Base-by-base conservation (phyloP, 78 protist species). In the Cyanophora paradoxa region DNA sequence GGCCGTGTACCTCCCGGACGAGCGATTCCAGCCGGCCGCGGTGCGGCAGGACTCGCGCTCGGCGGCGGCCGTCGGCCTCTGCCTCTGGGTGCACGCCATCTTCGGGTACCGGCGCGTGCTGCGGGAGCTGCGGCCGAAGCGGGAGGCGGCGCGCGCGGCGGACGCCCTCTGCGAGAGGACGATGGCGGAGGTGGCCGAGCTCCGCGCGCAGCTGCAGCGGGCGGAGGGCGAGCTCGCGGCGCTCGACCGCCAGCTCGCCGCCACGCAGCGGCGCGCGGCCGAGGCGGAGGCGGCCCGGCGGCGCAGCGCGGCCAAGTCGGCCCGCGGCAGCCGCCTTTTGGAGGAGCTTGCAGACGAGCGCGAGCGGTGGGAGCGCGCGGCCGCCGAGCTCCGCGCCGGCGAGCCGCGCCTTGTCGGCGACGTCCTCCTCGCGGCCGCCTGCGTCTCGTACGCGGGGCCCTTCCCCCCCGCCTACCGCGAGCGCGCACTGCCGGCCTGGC, bases 51-150 rank as follows among this genome's bases (percentile, higher is more conserved):
- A n/a, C n/a, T n/a, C n/a, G 41, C 57, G 7, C 19, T 69, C 77
- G 10, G 61, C 31, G 0, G 78, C 80, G 3, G 80, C 80, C 17
- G 44, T 2, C 0, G 64, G 78, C 7, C 72, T 90, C 33, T 82
- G 89, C 68, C 4, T 4, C 11, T 82, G 81, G 65, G 50, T 46
- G 52, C 83, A 74, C 8, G 91, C 96, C 65, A 81, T 88, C 79
- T 67, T 79, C 50, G 74, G 54, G 52, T 92, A 82, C 68, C 78
- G 83, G 77, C 31, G 39, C 82, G 90, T 86, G n/a, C 28, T 72
- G 33, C 39, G 46, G 31, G 61, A 33, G 8, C 77, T 40, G 24
- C 58, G 59, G 54, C 39, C 41, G 24, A 80, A 81, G 62, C 78
- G 76, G 3, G 50, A 28, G 17, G 73, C 44, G 76, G 74, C 79